Base-by-base conservation (phyloP, 129 eudicot species). In the Escallonia herrerae region DNA sequence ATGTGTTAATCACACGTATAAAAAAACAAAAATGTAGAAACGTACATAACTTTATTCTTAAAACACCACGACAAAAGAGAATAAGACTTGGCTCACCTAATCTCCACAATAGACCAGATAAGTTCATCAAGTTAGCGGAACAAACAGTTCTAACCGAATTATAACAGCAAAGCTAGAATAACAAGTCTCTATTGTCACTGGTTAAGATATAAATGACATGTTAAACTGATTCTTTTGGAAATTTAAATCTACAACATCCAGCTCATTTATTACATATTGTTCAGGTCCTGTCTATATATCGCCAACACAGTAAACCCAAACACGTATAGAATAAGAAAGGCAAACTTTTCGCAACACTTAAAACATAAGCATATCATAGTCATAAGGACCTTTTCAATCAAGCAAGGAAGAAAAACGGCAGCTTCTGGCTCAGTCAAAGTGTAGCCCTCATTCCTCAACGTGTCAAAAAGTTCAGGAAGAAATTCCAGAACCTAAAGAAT, bases 391-490 rank as follows among this genome's bases (percentile, higher is more conserved):
- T 94, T 94, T 76, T 94, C 99, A 58, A 84, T 79, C 79, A 94
- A 82, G 73, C 99, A 89, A 57, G 99, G 99, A 64, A 94, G 90
- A 81, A 94, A 94, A 65, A 94, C 80, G 43, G 95, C 78, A 43
- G 99, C 99, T 72, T 94, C 99, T 22, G 99, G 79, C 74, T 94
- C 99, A 47, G 89, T 94, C 90, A 94, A 68, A 11, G 79, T 81
- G 74, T 94, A 94, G 38, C 87, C 90, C 76, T 94, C 99, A 65
- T 76, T 84, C 70, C 69, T 84, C 82, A 94, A 77, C 37, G 69
- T 71, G 70, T 77, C 88, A 74, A 89, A 74, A 67, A 94, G 90
- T 72, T 89, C 99, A 6, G 97, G 97, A 56, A 94, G 97, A 63
- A 94, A 94, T 69, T 94, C 99, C 72, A 94, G 69, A 49, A 94